Percentiles rank a stretch among this genome's conserved stretches.
phyloP scores from a whole-genome alignment of 2,329 filamentous ascomycete genomes.

The Trichoderma arundinaceum region DNA sequence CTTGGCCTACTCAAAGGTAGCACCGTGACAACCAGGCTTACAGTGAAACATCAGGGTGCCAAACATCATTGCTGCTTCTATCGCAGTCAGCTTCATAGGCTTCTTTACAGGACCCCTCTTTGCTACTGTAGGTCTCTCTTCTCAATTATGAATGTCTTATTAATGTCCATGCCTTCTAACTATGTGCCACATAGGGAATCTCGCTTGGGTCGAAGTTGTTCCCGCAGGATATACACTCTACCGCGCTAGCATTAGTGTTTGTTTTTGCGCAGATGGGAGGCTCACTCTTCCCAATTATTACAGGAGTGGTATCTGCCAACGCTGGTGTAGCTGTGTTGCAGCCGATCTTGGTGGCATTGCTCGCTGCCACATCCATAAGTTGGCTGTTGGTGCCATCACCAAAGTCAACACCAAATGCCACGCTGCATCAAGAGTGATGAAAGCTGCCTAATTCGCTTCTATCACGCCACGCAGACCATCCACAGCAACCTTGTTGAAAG shows the following conservation, averaged over 20 bases:
- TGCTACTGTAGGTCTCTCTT: constrained; percentile 52
- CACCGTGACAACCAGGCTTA: not conserved
- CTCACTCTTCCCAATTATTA: constrained; percentile 60
- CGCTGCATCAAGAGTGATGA: constrained; percentile 45
- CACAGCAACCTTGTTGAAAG: no score
- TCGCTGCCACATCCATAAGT: constrained; percentile 52
- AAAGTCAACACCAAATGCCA: constrained; percentile 41
- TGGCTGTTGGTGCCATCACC: constrained; percentile 54
- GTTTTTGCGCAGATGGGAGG: constrained; percentile 62
- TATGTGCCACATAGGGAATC: constrained; percentile 52
- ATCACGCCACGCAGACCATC: not conserved
- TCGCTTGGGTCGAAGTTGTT: constrained; percentile 60
- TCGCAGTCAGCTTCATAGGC: constrained; percentile 59
- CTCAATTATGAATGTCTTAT: rapidly evolving
- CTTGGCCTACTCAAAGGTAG: not conserved
- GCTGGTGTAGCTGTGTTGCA: constrained; percentile 56
- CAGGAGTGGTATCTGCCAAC: constrained; percentile 55
- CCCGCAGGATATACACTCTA: constrained; percentile 44
- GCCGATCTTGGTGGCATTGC: constrained; percentile 56
- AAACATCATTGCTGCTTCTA: constrained; percentile 56
- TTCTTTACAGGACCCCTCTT: constrained; percentile 66
- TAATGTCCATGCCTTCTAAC: constrained; percentile 18
- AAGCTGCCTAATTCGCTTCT: not conserved
- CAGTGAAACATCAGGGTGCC: constrained; percentile 42
- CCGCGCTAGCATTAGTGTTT: constrained; percentile 57